Evolutionary conservation across 2,329 filamentous ascomycete genomes (phyloP), one percentile per base, ranked within the genome.

Genomic region (Paramyrothecium roridum): DNA sequence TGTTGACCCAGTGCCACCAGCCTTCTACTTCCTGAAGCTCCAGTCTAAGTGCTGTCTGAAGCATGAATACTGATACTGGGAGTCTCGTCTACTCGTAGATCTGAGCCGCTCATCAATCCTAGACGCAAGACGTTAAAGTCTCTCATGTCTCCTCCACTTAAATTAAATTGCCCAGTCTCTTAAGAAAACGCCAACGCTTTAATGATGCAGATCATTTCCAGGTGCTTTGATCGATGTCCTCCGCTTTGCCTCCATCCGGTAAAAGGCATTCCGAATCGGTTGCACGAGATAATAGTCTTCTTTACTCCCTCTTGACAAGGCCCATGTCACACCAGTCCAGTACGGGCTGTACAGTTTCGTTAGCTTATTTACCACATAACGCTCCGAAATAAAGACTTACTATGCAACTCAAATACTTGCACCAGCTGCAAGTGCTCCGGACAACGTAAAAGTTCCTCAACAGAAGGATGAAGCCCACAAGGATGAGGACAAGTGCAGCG

Each of bases 381-480:
- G 16, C 33, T 11, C 17, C n/a, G 8, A 37, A 48, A 26, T 12
- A 46, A 49, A 56, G 22, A 87, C 91, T 84, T 78, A 95, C 91
- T 75, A 99, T 75, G 69, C 95, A 99, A 70, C 89, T 96, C 64
- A 99, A 74, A 67, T 96, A 95, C 77, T 96, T 95, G 80, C 95
- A 99, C 95, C 95, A 99, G 12, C 75, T 79, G 72, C 95, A 99
- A 30, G 82, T 86, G 50, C 85, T 85, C 56, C 83, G 82, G 70
- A 88, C 87, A 59, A 83, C 83, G 74, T 98, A 98, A 70, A 99
- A 99, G 75, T 97, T 95, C 69, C 92, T 86, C 57, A 98, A 72
- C 53, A 99, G 78, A 48, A 97, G 76, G 58, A 96, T 89, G 70
- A 98, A 97, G 1, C 88, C 88, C 45, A 96, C 82, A 37, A 96